Conservation (phyloP, 768 basidiomycete species). For the Tubosaeta sp. region DNA sequence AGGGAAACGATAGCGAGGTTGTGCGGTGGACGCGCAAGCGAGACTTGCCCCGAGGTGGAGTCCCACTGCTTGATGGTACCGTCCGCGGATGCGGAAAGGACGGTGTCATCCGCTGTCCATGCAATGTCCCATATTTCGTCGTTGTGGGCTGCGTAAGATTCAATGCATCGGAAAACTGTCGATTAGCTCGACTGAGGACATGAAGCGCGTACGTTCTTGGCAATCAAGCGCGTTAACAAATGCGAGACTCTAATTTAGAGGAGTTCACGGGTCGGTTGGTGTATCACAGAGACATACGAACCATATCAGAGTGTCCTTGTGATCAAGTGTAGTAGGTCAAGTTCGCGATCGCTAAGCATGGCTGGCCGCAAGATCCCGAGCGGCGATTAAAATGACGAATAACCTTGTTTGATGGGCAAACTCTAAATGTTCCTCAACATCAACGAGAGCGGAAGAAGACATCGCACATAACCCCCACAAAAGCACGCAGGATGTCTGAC, state of each 20-base stretch:
- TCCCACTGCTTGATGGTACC: constrained; percentile 75
- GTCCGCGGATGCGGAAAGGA: constrained; percentile 73
- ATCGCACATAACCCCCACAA: constrained; percentile 35
- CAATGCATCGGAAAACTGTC: neutral
- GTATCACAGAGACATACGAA: constrained; percentile 19
- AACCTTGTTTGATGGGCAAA: constrained; percentile 35
- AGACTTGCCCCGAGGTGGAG: constrained; percentile 58
- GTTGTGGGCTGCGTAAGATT: constrained; percentile 53
- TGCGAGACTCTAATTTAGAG: constrained; percentile 54
- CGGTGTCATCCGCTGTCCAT: constrained; percentile 65
- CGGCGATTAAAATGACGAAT: constrained; percentile 47
- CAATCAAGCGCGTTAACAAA: constrained; percentile 71
- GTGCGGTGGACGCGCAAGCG: constrained; percentile 62
- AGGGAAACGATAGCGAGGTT: constrained; percentile 82
- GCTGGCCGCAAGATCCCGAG: constrained; percentile 41
- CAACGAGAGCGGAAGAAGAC: constrained; percentile 97
- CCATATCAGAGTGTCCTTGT: constrained; percentile 15
- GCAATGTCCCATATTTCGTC: constrained; percentile 77
- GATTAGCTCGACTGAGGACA: constrained; percentile 3
- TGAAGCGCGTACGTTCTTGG: constrained; percentile 60
- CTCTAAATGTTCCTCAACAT: constrained; percentile 64
- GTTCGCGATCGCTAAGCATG: neutral
- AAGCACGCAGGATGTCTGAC: constrained; percentile 78
- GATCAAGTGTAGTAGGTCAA: neutral
- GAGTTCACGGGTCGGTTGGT: constrained; percentile 20